Base-by-base conservation (phyloP, 2,329 filamentous ascomycete species). In the Aspergillus sp. region DNA sequence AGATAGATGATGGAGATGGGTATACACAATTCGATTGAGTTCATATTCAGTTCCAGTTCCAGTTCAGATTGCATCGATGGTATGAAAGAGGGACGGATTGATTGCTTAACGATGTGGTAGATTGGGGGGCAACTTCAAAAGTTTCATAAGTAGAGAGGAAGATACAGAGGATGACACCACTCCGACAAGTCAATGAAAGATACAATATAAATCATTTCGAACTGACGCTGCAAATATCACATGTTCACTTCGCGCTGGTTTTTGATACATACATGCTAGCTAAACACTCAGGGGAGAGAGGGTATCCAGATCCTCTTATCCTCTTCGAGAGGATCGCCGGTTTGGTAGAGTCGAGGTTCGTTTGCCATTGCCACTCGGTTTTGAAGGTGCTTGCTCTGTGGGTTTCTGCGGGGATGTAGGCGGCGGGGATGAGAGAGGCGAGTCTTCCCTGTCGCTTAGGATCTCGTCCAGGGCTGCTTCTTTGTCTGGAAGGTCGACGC, bases 311-410 rank as follows among this genome's bases (percentile, higher is more conserved):
- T 47, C 32, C 32, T 36, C 32, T 36, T 62, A 65, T 55, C 62
- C 61, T 54, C 61, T 57, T 59, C 67, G 66, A 58, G 65, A 64
- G 42, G 67, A 65, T 41, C 62, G 61, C 42, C 67, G 60, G 13
- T 66, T 65, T 8, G 66, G 65, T 25, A 66, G 52, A 21, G 54
- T 65, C 5, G 63, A 36, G 30, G 57, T 41, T 11, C 57, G 60
- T 56, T 64, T 67, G 47, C 42, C 55, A 42, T 64, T 67, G 47
- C 42, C 55, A 42, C 50, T 59, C 8, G 57, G n/a, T 42, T 42
- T 48, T 36, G 48, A 13, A 36, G 11, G 23, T 17, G 38, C 38
- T 6, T 23, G 38, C 15, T 50, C 36, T 5, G 53, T 42, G 48
- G 60, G n/a, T 52, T 58, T 60, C 41, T 60, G 65, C n/a, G 63